Base-by-base conservation (phyloP, 768 basidiomycete genomes). In the Coprinopsis strossmayeri region DNA sequence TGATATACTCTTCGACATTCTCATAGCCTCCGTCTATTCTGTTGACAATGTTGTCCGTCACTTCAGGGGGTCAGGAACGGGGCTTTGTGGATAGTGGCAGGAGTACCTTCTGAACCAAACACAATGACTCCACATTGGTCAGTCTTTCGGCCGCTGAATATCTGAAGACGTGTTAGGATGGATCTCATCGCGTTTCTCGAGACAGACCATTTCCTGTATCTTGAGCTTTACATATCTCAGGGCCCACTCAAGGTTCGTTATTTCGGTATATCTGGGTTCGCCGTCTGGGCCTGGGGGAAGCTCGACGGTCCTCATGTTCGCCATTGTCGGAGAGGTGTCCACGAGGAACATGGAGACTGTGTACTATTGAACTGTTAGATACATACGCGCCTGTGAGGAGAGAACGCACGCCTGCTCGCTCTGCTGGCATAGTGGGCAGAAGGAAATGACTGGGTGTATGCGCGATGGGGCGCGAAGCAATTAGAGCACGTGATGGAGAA, bases 91-190 rank as follows among this genome's bases (percentile, higher is more conserved):
- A 38, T 20, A 18, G 12, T 23, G 37, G 26, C n/a, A 5, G 11
- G n/a, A 49, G 38, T 54, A 73, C 91, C 79, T 63, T 90, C 82
- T 1, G 85, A 80, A n/a, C 91, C 94, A 58, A 91, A 92, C 2
- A 84, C 66, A 40, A 96, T 76, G 24, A 97, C 79, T n/a, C 91
- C 90, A 61, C 91, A 91, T 60, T 91, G 83, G 60, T 95, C 94
- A 9, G 94, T 97, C 70, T 95, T 96, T 34, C 94, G 76, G 12
- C 85, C 88, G 55, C 87, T 81, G 60, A 83, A 92, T 55, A 97
- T 92, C 94, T 98, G 54, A 15, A 25, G 45, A 48, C 24, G 32
- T 43, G 49, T 51, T 45, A 38, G 43, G 17, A 44, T 20, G 11
- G 17, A 13, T 13, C 49, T 15, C 5, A 30, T 32, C 9, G 30